Base-by-base conservation (phyloP, 2,329 filamentous ascomycete genomes). In the Colletotrichum agaves region DNA sequence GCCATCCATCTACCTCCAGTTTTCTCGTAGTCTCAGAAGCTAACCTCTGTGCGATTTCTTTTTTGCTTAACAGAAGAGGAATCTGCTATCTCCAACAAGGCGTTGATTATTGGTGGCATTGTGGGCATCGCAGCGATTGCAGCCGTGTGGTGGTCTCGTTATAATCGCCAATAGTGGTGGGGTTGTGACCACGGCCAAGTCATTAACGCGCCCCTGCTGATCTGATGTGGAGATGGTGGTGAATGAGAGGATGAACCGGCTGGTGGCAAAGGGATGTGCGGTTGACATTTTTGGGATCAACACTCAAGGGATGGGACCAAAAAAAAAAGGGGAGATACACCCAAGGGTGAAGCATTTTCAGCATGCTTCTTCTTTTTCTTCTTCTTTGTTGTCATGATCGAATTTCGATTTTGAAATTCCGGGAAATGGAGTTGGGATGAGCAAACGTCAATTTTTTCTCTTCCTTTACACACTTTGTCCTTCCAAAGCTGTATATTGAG, bases 121-220 rank as follows among this genome's bases (percentile, higher is more conserved):
- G 64, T 82, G 50, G 81, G 79, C n/a, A 70, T 76, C 10, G 75
- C 74, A 35, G 80, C 80, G 5, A 72, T 81, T 58, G 67, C 56
- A 3, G 69, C 59, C 13, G 15, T 71, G 11, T 71, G 67, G 67
- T 71, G 67, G 69, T 63, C 67, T 21, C 55, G 67, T 33, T 64
- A 53, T 11, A 49, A 55, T 13, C 63, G 61, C 21, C 63, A 61
- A 55, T 67, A 47, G 27, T 27, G 27, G 27, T 27, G 27, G 27
- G 27, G 27, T 57, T 17, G 13, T 23, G 52, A 33, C 21, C n/a
- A 39, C 31, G 31, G 27, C 13, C 23, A 19, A 15, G n/a, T 6
- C 15, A 52, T 21, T 27, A 27, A 50, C 27, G 27, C 15, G 27
- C 23, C 6, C 15, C 11, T 27, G 21, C 13, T 49, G 19, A 7